Evolutionary conservation across 805 yeast species (phyloP), one percentile per base, ranked within the genome.

Genomic region (Pichia occidentalis): DNA sequence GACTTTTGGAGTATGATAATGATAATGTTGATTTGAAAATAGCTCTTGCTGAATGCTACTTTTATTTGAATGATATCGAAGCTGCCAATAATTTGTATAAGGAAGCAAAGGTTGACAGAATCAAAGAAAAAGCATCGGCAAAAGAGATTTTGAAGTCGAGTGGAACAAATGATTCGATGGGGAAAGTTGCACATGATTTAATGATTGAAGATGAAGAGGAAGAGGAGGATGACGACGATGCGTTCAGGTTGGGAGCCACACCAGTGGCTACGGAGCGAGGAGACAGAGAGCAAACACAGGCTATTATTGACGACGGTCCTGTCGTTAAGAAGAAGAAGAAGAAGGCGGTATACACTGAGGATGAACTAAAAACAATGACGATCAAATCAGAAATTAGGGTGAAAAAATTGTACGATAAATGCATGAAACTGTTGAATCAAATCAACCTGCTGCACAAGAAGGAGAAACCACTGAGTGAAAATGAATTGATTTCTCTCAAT

Each of bases 11-110:
- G n/a, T 56, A 59, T 26, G 77, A 76, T 8, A 82, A 85, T 0
- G 67, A 68, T 8, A 78, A 85, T 48, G 60, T 83, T 23, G 95
- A 87, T 44, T 73, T 80, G 9, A 77, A 82, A 49, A 68, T 88
- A 21, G 80, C 84, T 0, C 64, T 92, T 19, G 95, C 92, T 0
- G 97, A 92, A 60, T 75, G 86, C 1, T 73, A 78, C 43, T 85
- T 80, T 46, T 77, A 77, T 50, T 56, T 78, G 11, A 81, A 77
- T 12, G 78, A 79, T 30, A 64, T 67, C 20, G 77, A 71, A 9
- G 67, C 67, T n/a, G 79, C 86, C 9, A 68, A 71, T 18, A 51
- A 57, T 17, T 57, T 82, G 17, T 61, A 80, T 37, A 63, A 63
- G 16, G 81, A 77, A 44, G 82, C 80, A 0, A 64, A 60, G 9